A percentile compares a stretch with the other conserved stretches of the same genome.
These are phyloP conservation scores for Cinchona pubescens DNA, from an alignment of 257 asterid genomes.

Conservation along the genomic window DNA sequence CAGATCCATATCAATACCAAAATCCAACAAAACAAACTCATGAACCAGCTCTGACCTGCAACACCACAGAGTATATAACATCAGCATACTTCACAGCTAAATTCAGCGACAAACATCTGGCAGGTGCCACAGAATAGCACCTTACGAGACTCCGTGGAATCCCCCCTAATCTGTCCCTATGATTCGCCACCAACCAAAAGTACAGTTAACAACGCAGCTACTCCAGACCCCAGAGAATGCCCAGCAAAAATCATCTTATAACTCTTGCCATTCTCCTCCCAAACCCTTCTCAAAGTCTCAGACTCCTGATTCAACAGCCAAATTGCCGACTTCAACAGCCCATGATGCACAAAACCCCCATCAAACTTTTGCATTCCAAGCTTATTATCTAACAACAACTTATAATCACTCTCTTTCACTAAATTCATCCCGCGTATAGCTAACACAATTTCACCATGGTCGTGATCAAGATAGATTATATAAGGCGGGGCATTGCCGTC, in stretches of 20 bases:
- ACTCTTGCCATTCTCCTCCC: constrained; percentile 72
- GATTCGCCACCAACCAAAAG: constrained; percentile 82
- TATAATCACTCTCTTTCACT: constrained; percentile 71
- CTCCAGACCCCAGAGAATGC: constrained; percentile 95
- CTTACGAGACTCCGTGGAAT: constrained; percentile 64
- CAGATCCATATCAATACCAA: too few species aligned
- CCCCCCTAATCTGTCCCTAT: constrained; percentile 66
- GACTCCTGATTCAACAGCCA: constrained; percentile 77
- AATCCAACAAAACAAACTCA: too few species aligned
- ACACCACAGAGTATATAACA: constrained; percentile 76
- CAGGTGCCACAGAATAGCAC: constrained; percentile 89
- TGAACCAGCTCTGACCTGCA: too few species aligned
- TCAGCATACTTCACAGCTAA: constrained; percentile 86
- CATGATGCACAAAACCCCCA: constrained; percentile 92
- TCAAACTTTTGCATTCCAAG: constrained; percentile 92
- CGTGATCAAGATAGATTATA: constrained; percentile 72
- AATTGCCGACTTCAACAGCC: constrained; percentile 75
- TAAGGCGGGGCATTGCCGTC: constrained; percentile 85
- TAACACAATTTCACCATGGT: constrained; percentile 63
- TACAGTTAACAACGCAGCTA: constrained; percentile 65
- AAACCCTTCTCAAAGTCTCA: constrained; percentile 52
- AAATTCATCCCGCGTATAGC: constrained; percentile 82
- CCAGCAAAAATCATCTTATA: constrained; percentile 83
- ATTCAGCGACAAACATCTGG: constrained; percentile 84
- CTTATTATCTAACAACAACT: constrained; percentile 64